Evolutionary conservation across 2,329 filamentous ascomycete genomes (phyloP), one percentile per base, ranked within the genome.

Genomic region (Cladosporium phlei): DNA sequence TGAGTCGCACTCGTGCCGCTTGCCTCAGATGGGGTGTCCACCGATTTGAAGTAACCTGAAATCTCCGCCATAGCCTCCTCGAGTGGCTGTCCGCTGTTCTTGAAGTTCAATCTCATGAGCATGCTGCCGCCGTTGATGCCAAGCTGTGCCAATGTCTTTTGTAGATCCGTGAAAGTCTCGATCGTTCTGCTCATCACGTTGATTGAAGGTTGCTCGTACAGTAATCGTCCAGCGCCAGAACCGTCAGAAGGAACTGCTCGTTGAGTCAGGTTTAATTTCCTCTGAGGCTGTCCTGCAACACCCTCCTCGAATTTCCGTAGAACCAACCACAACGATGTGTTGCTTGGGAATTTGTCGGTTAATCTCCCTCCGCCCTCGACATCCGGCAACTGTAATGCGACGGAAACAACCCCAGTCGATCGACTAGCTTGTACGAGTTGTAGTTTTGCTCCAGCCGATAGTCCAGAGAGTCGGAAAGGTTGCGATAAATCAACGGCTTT

Each of bases 341-440:
- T 85, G 65, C 86, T 95, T 1, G 90, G 83, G 51, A 97, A 89
- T 62, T 93, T 95, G 63, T 93, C 83, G 47, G 82, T 80, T 30
- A 95, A 69, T 22, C 89, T 81, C 19, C 82, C 80, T 54, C 79
- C 80, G 2, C 82, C 80, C 61, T 93, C 85, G 17, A 82, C 79
- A 27, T 83, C 76, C 3, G 88, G 87, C 21, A 96, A 73, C 62
- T 95, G 87, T 10, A 98, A 72, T n/a, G 88, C 91, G 32, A 98
- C 85, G 30, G 85, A 89, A 47, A 98, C 85, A 38, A 85, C 85
- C 2, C 88, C 84, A 0, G 90, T 85, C 0, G 89, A 93, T 48
- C 87, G 86, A 35, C 90, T 93, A 49, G 85, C 83, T 62, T 88
- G 83, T 17, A 96, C 85, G 39, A 98, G 85, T 63, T 97, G 90